A percentile compares a stretch with the other conserved stretches of the same genome.
Conservation (phyloP, 2,329 filamentous ascomycete genomes). For the Epichloe coenophiala region DNA sequence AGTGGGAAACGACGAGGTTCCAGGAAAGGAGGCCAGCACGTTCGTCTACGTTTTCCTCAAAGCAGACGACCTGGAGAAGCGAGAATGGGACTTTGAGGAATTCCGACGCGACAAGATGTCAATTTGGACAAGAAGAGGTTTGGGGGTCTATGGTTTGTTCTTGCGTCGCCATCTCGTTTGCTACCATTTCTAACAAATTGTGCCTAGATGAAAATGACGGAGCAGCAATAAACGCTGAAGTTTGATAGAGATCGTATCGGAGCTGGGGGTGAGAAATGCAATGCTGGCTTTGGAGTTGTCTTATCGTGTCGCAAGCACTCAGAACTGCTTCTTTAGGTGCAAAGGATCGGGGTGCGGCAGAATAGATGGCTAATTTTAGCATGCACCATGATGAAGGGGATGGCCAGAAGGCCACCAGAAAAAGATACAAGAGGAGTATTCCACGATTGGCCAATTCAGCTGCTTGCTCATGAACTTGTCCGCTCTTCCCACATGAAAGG, state of each 20-base stretch:
- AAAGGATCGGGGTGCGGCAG: no score
- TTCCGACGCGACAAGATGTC: conserved; percentile 64
- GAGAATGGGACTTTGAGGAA: conserved; percentile 79
- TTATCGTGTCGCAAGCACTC: neutral
- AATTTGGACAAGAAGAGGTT: conserved; percentile 38
- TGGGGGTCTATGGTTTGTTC: conserved; percentile 27
- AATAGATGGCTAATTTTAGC: no score
- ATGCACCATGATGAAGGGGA: no score
- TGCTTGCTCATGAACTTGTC: no score
- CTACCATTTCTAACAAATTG: neutral
- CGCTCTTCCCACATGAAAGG: no score
- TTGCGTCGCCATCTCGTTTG: neutral
- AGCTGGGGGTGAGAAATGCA: no score
- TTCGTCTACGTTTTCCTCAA: conserved; percentile 52
- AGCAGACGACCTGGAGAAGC: conserved; percentile 43
- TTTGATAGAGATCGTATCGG: neutral
- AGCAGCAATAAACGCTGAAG: conserved; percentile 1
- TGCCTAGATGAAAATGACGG: conserved; percentile 11
- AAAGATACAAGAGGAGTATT: no score
- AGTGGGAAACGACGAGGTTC: conserved; percentile 22
- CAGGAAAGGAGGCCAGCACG: conserved; percentile 36
- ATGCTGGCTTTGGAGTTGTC: neutral
- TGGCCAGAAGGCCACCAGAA: no score
- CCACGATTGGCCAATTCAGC: no score
- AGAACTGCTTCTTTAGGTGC: no score